Conservation (phyloP, 495 filamentous ascomycete species). For the Tuber aestivum region DNA sequence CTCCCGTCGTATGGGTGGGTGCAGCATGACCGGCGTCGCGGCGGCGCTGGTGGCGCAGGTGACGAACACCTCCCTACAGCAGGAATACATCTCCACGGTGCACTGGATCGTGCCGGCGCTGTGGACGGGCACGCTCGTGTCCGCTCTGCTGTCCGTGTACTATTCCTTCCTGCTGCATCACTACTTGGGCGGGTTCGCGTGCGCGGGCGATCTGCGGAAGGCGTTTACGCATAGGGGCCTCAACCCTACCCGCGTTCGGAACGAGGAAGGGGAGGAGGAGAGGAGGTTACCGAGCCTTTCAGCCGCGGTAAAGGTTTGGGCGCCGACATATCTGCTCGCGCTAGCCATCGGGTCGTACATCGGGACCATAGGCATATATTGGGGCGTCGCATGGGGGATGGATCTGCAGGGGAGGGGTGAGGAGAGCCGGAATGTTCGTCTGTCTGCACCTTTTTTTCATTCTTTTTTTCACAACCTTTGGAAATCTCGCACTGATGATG, state of each 20-base stretch:
- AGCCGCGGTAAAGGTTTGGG: constrained; percentile 21
- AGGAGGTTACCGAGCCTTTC: constrained; percentile 16
- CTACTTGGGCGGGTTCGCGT: constrained; percentile 16
- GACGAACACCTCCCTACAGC: constrained; percentile 23
- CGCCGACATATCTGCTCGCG: constrained; percentile 21
- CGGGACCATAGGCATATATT: constrained; percentile 29
- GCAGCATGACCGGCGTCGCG: constrained; percentile 35
- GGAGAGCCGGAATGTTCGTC: constrained; percentile 24
- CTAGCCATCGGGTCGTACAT: constrained; percentile 27
- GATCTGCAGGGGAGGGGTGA: not conserved
- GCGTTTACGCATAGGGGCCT: constrained; percentile 26
- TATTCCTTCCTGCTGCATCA: constrained; percentile 33
- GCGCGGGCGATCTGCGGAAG: constrained; percentile 10
- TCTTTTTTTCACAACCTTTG: not conserved
- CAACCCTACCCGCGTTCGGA: not conserved
- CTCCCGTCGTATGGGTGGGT: constrained; percentile 34
- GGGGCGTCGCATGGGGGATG: constrained; percentile 21
- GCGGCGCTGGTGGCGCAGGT: constrained; percentile 28
- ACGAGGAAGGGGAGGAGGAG: no score
- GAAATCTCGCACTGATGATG: not conserved
- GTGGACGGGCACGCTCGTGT: constrained; percentile 25
- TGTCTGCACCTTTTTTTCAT: no score
- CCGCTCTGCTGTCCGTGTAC: constrained; percentile 22
- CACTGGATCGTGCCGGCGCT: constrained; percentile 28
- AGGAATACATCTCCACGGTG: constrained; percentile 15